Conservation (phyloP, 306 rosid genomes). For the Cicer cuneatum region DNA sequence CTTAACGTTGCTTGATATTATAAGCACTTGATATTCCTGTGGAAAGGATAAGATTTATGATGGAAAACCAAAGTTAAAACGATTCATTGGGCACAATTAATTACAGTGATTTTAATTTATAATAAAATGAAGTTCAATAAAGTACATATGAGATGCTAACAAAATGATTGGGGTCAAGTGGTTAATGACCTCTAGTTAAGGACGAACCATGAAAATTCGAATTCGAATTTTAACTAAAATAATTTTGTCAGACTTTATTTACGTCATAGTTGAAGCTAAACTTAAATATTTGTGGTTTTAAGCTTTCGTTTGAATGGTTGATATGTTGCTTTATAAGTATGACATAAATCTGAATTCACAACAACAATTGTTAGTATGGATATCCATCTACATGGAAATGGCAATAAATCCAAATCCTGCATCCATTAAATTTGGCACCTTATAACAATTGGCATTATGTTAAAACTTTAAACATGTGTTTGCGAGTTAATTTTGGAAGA, state of each 20-base stretch:
- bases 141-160: neutral
- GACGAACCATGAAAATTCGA: too few relatives aligned
- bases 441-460: neutral
- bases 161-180: too few relatives aligned
- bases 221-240: too few relatives aligned
- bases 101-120: neutral
- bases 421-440: too few relatives aligned
- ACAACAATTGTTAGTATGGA: neutral
- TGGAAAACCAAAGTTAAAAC: slow-evolving; percentile 2
- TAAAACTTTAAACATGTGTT: too few relatives aligned
- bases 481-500: too few relatives aligned
- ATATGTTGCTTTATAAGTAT: neutral
- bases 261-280: neutral
- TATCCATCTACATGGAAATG: too few relatives aligned
- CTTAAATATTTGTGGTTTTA: too few relatives aligned
- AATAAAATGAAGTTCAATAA: neutral
- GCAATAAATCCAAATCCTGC: too few relatives aligned
- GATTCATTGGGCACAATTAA: neutral
- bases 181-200: too few relatives aligned
- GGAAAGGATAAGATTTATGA: neutral
- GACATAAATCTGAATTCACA: neutral
- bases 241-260: too few relatives aligned
- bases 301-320: neutral
- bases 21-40: slow-evolving; percentile 14
- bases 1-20: neutral